Evolutionary conservation across 2,329 filamentous ascomycete genomes (phyloP), one percentile per base, ranked within the genome.

Genomic region (Thermothelomyces thermophilus): DNA sequence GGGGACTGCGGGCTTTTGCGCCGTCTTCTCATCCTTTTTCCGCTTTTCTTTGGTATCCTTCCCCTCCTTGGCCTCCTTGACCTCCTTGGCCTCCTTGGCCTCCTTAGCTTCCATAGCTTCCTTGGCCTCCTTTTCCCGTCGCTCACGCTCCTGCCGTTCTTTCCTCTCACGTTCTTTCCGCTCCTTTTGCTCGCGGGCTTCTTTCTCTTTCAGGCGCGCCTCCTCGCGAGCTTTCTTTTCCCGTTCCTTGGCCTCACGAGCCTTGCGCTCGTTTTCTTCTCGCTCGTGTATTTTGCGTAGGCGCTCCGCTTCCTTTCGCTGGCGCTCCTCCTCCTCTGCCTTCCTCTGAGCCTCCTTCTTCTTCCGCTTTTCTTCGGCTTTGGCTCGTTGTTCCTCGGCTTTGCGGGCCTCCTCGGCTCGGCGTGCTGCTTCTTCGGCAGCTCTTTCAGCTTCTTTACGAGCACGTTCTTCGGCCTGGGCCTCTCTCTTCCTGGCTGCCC

Each of bases 321-420:
- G 73, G 45, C 84, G 84, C 60, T 95, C 90, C 62, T 96, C 91
- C 62, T 97, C 93, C 56, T 89, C 88, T 24, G 87, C 86, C 67
- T 87, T 94, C 66, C 84, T 89, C 67, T 94, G 88, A 3, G 87
- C 86, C 63, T 98, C 93, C 62, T 85, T 88, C 71, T 94, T 95
- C 72, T 83, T 89, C 41, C 88, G 82, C 67, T 90, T 91, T 70
- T 97, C 91, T 63, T 98, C 93, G 37, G 84, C 84, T 69, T 84
- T 93, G 58, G 77, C 77, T 59, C 82, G 83, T 63, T 88, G 84
- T 68, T 97, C 90, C 62, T 94, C 88, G 17, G 80, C 73, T 61
- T 84, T 87, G 66, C 84, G 84, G 63, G 84, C 82, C 64, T 96
- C 90, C 3, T 84, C 90, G 17, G 79, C 74, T 60, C 83, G 85